Evolutionary conservation across 2,329 filamentous ascomycete species (phyloP).

Genomic region (Colletotrichum caudatum): DNA sequence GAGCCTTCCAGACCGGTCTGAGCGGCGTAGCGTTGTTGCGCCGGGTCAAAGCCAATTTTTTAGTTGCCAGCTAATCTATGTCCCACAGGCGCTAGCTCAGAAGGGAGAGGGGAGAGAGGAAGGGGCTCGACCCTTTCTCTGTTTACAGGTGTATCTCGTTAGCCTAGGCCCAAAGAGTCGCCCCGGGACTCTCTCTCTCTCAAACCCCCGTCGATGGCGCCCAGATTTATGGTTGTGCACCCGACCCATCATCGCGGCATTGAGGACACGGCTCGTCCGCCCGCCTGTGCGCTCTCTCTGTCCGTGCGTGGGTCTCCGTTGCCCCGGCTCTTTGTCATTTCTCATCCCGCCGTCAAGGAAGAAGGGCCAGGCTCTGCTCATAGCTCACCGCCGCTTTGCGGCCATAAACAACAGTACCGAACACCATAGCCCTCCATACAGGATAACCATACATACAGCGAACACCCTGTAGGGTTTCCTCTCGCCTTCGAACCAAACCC

Average conservation of each 20-base stretch:
- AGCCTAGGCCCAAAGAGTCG: conserved; percentile 4
- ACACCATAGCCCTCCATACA: not conserved
- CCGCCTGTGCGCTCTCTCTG: conserved; percentile 14
- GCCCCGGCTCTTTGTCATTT: conserved; percentile 11
- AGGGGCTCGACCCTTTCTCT: not conserved
- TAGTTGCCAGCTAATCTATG: conserved; percentile 29
- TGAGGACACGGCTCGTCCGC: conserved; percentile 8
- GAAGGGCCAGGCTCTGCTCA: conserved; percentile 7
- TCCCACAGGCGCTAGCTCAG: conserved; percentile 32
- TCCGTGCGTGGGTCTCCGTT: conserved; percentile 12
- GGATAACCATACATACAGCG: not conserved
- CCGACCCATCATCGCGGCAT: not conserved
- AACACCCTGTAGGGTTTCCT: not conserved
- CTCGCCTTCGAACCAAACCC: not conserved
- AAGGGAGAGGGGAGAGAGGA: not conserved
- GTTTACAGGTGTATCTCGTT: conserved; percentile 15
- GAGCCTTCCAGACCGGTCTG: not conserved
- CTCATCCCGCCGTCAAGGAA: not conserved
- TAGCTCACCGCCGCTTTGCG: conserved; percentile 12
- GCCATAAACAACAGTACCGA: conserved; percentile 1
- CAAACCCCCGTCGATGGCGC: conserved; percentile 7
- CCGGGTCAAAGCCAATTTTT: not conserved
- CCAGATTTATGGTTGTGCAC: not conserved
- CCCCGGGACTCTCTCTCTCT: no score
- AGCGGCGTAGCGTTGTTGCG: conserved; percentile 9